phyloP scores from a whole-genome alignment of 2,329 filamentous ascomycete genomes.

The Scedosporium apiospermum region DNA sequence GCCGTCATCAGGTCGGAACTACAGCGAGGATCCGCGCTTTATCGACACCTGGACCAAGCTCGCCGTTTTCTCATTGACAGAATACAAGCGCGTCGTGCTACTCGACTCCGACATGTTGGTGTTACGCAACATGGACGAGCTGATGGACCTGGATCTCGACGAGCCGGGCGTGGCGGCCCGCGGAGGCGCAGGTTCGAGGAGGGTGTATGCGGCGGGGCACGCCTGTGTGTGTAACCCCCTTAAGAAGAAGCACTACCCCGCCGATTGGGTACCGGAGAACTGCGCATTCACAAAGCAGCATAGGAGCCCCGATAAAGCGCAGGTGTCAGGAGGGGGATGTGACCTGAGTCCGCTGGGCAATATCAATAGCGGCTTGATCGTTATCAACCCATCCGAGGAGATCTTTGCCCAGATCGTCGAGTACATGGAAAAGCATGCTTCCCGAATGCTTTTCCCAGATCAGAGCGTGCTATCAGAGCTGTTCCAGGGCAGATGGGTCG shows the following conservation, averaged over 20 bases:
- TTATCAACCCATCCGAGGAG: conserved; percentile 40
- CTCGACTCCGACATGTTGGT: conserved; percentile 86
- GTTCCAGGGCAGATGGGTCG: conserved; percentile 45
- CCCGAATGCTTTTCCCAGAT: conserved; percentile 46
- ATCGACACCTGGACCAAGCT: conserved; percentile 89
- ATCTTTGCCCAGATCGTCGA: conserved; percentile 41
- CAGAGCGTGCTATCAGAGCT: conserved; percentile 48
- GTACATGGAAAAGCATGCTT: conserved; percentile 37
- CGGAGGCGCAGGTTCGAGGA: conserved; percentile 29
- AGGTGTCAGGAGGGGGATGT: conserved; percentile 34
- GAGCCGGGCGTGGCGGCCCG: conserved; percentile 13
- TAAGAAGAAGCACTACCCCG: conserved; percentile 68
- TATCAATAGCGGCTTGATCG: conserved; percentile 44
- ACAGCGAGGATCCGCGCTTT: conserved; percentile 70
- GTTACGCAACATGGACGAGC: conserved; percentile 77
- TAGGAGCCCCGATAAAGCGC: conserved; percentile 32
- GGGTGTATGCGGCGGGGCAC: conserved; percentile 74
- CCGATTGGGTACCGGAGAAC: conserved; percentile 51
- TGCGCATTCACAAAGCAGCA: conserved; percentile 52
- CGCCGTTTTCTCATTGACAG: conserved; percentile 62
- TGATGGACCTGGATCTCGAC: conserved; percentile 76
- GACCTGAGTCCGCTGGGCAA: conserved; percentile 36
- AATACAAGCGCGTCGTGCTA: conserved; percentile 73
- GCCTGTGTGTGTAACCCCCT: conserved; percentile 83
- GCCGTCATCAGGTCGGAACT: conserved; percentile 57